Conservation (phyloP, 495 filamentous ascomycete genomes). For the Penicillium crystallinum region DNA sequence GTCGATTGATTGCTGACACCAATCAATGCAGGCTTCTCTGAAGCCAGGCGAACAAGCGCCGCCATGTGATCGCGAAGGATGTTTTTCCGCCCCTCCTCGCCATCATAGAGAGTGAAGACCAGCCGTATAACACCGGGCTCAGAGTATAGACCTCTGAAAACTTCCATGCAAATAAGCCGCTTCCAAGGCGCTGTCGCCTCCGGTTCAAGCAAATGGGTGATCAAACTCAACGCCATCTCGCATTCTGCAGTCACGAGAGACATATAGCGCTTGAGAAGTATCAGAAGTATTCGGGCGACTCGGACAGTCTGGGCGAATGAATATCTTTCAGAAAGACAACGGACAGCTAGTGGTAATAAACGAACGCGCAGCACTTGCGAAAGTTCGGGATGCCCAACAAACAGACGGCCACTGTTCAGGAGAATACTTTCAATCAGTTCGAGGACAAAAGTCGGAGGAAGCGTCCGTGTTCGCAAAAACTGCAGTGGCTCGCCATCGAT, state of each 20-base stretch:
- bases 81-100: constrained; percentile 62
- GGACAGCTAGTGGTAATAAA: constrained; percentile 77
- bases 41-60: constrained; percentile 78
- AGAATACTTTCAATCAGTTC: constrained; percentile 89
- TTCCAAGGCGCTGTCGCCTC: constrained; percentile 77
- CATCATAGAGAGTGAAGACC: constrained; percentile 77
- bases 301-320: constrained; percentile 81
- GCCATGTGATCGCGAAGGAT: constrained; percentile 78
- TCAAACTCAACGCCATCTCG: constrained; percentile 74
- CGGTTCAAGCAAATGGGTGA: constrained; percentile 84
- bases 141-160: constrained; percentile 76
- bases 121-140: constrained; percentile 71
- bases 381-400: constrained; percentile 74
- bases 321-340: constrained; percentile 68
- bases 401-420: constrained; percentile 75
- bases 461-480: constrained; percentile 67
- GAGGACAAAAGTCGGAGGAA: constrained; percentile 76
- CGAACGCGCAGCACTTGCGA: constrained; percentile 70
- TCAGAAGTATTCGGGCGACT: constrained; percentile 72
- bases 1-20: constrained; percentile 84
- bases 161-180: constrained; percentile 82
- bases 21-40: constrained; percentile 82
- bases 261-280: constrained; percentile 71
- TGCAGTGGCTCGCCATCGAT: constrained; percentile 77
- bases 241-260: constrained; percentile 70